Conservation (phyloP, 192 early-diverging fungal species). For the Umbelopsis ramanniana region DNA sequence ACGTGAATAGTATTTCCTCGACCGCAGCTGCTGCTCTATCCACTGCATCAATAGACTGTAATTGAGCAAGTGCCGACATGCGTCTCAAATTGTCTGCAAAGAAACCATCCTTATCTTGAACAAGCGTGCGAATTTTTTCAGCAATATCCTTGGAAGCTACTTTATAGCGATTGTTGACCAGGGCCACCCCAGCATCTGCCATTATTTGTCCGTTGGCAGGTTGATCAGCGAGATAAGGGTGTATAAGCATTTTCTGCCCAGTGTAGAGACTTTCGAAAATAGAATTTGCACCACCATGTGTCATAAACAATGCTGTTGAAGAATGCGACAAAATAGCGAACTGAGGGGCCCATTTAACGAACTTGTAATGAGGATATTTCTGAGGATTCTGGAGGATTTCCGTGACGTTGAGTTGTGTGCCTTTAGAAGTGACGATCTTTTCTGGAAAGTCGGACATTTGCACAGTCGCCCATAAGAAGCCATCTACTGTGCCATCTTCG, state of each 20-base stretch:
- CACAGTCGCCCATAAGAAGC: conserved; percentile 37
- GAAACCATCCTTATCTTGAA: neutral
- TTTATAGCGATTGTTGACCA: neutral
- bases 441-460: neutral
- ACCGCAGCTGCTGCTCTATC: conserved; percentile 24
- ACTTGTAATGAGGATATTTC: neutral
- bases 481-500: conserved; percentile 35
- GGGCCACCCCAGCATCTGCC: conserved; percentile 9
- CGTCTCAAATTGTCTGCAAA: conserved; percentile 4
- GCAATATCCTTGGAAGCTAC: neutral
- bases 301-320: conserved; percentile 32
- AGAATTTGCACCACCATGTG: conserved; percentile 35
- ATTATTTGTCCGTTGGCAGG: conserved; percentile 19
- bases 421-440: neutral
- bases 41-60: conserved; percentile 19
- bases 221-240: conserved; percentile 35
- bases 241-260: conserved; percentile 30
- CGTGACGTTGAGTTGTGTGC: neutral
- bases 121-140: neutral
- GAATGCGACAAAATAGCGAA: conserved; percentile 34
- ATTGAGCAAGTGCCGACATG: conserved; percentile 21
- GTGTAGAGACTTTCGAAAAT: conserved; percentile 35
- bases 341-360: conserved; percentile 35
- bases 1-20: conserved; percentile 29
- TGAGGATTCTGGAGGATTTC: neutral